Base-by-base conservation (phyloP, 495 filamentous ascomycete genomes). In the Penicillium coffeae region DNA sequence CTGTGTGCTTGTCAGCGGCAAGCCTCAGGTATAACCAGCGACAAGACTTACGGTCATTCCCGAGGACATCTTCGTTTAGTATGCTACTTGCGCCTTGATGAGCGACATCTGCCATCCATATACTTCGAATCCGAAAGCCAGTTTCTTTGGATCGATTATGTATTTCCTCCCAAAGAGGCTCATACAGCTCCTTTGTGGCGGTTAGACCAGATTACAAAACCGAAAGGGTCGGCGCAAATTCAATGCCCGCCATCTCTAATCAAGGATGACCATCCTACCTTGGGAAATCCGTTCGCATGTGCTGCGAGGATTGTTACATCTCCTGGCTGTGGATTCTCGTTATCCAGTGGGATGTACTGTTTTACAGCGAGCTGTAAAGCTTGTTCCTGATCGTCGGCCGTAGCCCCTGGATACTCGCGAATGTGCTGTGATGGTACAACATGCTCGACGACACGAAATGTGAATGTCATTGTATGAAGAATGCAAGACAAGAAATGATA, bases 231-330 rank as follows among this genome's bases (percentile, higher is more conserved):
- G 27, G 18, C 19, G n/a, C n/a, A n/a, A n/a, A 14, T n/a, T 20
- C 42, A 8, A 30, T 21, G 27, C 21, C 39, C 39, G 14, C 42
- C 19, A 14, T 18, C 6, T 15, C 10, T 6, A 10, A 14, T 21
- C 32, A 20, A 35, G 33, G 39, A 20, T 16, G 10, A 19, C 25
- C 15, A 22, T 12, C 59, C 43, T 60, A 85, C 85, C 73, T 96
- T 96, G n/a, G 86, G 85, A 56, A 95, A 92, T 41, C 86, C 89
- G 69, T 92, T 94, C 9, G 88, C 91, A 66, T 92, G 88, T 9
- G 88, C 83, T 15, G 77, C 88, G 46, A 96, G 79, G 56, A 96
- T 86, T 25, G 89, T 95, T 6, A 94, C 67, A 67, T 93, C 89
- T 6, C 87, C 87, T 0, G 76, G 76, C 47, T 81, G 70, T 0